Conservation (phyloP, 148 eudicot species). For the Silene latifolia region DNA sequence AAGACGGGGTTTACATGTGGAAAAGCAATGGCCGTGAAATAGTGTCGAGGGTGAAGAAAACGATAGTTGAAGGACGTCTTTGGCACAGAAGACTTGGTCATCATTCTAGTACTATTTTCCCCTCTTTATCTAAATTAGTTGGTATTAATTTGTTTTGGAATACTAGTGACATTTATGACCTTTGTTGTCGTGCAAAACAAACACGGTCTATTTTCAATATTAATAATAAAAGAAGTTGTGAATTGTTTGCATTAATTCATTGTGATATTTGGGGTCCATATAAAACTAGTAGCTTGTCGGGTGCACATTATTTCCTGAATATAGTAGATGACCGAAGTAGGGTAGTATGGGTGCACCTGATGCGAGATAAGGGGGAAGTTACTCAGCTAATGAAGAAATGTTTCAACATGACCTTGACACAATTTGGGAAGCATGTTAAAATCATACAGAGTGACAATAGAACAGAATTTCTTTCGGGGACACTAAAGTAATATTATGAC, state of each 20-base stretch:
- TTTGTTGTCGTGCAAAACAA: slow-evolving; percentile 4
- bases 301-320: neutral
- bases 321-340: neutral
- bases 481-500: no score
- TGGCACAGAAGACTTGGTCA: neutral
- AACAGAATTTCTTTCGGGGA: no score
- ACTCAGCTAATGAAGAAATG: neutral
- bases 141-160: neutral
- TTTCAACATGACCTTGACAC: neutral
- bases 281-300: neutral
- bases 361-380: neutral
- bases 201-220: neutral
- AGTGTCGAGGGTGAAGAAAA: no score
- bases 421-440: neutral
- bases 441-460: neutral
- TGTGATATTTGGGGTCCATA: neutral
- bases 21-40: neutral
- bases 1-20: neutral
- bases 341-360: neutral
- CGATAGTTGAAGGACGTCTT: neutral
- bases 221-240: neutral
- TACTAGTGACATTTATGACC: neutral
- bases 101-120: neutral
- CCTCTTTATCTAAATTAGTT: neutral
- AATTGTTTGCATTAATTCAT: neutral